Conservation (phyloP, 306 rosid species). For the Trifolium repens region DNA sequence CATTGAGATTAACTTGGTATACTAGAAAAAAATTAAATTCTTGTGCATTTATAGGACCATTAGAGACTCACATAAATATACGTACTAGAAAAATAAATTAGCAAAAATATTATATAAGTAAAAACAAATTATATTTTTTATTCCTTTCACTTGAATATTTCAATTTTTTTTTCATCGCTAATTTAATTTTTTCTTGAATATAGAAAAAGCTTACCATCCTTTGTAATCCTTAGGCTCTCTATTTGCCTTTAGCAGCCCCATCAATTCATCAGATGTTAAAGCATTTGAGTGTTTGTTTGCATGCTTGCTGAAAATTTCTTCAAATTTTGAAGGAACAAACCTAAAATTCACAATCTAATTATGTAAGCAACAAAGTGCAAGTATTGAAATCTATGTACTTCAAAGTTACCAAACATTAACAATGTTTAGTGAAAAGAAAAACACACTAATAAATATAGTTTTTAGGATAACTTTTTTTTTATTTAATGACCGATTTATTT, state of each 20-base stretch:
- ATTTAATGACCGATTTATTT: no score
- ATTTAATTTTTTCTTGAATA: neutral
- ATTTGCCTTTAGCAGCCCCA: constrained; percentile 58
- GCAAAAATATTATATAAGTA: no score
- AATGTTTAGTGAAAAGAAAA: neutral
- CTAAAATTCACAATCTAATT: constrained; percentile 40
- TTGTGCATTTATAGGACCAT: no score
- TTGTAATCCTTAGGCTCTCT: constrained; percentile 61
- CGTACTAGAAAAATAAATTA: no score
- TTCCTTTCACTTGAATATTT: no score
- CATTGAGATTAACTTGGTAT: no score
- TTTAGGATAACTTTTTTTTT: no score
- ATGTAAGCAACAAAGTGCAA: neutral
- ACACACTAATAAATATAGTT: neutral
- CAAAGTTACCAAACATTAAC: neutral
- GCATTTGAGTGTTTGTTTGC: constrained; percentile 54
- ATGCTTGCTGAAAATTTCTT: constrained; percentile 75
- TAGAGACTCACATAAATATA: no score
- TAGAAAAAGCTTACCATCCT: constrained; percentile 65
- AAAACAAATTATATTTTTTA: no score
- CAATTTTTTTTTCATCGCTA: neutral
- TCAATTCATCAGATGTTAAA: constrained; percentile 73
- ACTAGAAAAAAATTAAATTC: no score
- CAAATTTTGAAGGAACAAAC: constrained; percentile 79
- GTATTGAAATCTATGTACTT: neutral